Evolutionary conservation across 2,329 filamentous ascomycete species (phyloP).

Genomic region (Cladosporium cucumerinum): DNA sequence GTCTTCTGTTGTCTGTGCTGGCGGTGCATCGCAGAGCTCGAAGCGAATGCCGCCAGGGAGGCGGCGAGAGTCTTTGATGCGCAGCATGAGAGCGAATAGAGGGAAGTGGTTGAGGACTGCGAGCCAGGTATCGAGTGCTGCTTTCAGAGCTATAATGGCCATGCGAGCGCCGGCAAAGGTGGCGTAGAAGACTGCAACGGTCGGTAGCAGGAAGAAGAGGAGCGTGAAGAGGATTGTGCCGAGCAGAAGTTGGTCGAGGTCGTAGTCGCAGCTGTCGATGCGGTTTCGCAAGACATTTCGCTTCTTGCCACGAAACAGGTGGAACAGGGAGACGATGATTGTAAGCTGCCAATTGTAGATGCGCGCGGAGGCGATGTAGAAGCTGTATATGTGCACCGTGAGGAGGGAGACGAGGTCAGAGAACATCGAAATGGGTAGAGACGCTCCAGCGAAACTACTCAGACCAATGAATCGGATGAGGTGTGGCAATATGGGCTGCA

Average conservation of each 20-base stretch:
- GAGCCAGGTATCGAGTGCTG: constrained; percentile 81
- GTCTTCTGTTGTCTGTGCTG: constrained; percentile 36
- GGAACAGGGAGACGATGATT: constrained; percentile 95
- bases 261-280: constrained; percentile 98
- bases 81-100: constrained; percentile 92
- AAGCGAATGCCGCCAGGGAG: constrained; percentile 89
- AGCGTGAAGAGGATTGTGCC: constrained; percentile 96
- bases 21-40: constrained; percentile 60
- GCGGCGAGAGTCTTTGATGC: constrained; percentile 86
- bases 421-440: constrained; percentile 93
- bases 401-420: constrained; percentile 88
- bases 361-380: constrained; percentile 92
- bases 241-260: constrained; percentile 91
- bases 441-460: constrained; percentile 91
- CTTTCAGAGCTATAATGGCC: constrained; percentile 91
- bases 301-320: constrained; percentile 96
- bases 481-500: constrained; percentile 76
- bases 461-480: constrained; percentile 92
- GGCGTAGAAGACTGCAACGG: constrained; percentile 92
- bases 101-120: constrained; percentile 97
- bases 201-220: constrained; percentile 90
- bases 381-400: constrained; percentile 95
- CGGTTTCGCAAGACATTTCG: constrained; percentile 94
- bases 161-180: constrained; percentile 94
- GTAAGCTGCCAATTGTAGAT: constrained; percentile 99